phyloP scores from a whole-genome alignment of 164 flowering plant genomes.

The Taxillus chinensis region DNA sequence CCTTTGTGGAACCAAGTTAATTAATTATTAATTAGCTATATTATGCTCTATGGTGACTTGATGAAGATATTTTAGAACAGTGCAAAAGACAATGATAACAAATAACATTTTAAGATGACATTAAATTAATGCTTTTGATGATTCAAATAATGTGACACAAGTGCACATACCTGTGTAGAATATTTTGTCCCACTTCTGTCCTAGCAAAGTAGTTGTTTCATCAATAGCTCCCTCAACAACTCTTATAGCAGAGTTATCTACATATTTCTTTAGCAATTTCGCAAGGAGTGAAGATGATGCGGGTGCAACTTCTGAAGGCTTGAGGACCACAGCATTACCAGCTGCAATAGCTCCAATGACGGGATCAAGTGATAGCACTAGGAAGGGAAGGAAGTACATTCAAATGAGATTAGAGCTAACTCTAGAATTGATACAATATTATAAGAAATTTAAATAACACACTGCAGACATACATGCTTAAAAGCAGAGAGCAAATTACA shows the following conservation, averaged over 20 bases:
- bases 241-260: constrained; percentile 32
- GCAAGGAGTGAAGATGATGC: constrained; percentile 36
- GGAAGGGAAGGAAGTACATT: neutral
- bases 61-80: no score
- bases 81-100: no score
- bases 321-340: constrained; percentile 33
- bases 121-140: no score
- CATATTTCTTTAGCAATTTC: constrained; percentile 23
- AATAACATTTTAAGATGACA: no score
- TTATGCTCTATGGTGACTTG: no score
- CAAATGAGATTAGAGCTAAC: neutral
- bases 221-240: constrained; percentile 50
- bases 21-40: no score
- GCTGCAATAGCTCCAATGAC: constrained; percentile 45
- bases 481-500: no score
- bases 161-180: constrained; percentile 45
- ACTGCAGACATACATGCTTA: no score
- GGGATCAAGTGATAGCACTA: constrained; percentile 41
- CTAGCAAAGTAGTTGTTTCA: constrained; percentile 39
- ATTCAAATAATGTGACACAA: neutral
- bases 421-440: neutral
- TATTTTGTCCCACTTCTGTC: constrained; percentile 58
- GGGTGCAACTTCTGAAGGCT: constrained; percentile 57
- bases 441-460: no score
- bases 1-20: no score